Percentiles rank a stretch among this genome's conserved stretches.
phyloP scores from a whole-genome alignment of 148 eudicot species.

The Camellia sinensis region DNA sequence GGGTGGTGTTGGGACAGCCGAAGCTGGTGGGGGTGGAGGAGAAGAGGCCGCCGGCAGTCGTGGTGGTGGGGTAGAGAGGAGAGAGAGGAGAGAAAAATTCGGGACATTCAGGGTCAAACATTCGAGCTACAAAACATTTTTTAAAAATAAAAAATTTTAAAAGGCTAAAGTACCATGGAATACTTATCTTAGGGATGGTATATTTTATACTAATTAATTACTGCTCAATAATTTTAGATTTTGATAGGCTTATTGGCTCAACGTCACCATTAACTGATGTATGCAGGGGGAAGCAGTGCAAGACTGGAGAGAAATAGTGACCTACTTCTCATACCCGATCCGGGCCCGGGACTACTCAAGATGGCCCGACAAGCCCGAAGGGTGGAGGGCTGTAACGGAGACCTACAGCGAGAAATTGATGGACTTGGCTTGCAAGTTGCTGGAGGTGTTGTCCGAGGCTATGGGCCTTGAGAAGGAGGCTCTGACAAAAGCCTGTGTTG shows the following conservation, averaged over 20 bases:
- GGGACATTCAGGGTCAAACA: too few species aligned
- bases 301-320: conserved; percentile 88
- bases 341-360: conserved; percentile 74
- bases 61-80: too few species aligned
- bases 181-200: too few species aligned
- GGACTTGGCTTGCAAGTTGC: conserved; percentile 72
- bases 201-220: too few species aligned
- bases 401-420: conserved; percentile 67
- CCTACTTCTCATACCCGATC: conserved; percentile 80
- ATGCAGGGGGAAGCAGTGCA: conserved; percentile 78
- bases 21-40: too few species aligned
- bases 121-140: too few species aligned
- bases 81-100: too few species aligned
- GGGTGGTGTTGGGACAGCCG: too few species aligned
- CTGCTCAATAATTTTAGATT: neutral
- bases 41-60: too few species aligned
- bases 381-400: conserved; percentile 65
- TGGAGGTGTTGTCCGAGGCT: conserved; percentile 79
- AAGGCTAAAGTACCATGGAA: too few species aligned
- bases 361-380: conserved; percentile 94
- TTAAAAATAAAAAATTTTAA: too few species aligned
- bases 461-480: conserved; percentile 90
- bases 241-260: neutral
- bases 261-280: too few species aligned
- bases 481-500: conserved; percentile 75